Base-by-base conservation (phyloP, 2,329 filamentous ascomycete species). In the Fusarium nygamai region DNA sequence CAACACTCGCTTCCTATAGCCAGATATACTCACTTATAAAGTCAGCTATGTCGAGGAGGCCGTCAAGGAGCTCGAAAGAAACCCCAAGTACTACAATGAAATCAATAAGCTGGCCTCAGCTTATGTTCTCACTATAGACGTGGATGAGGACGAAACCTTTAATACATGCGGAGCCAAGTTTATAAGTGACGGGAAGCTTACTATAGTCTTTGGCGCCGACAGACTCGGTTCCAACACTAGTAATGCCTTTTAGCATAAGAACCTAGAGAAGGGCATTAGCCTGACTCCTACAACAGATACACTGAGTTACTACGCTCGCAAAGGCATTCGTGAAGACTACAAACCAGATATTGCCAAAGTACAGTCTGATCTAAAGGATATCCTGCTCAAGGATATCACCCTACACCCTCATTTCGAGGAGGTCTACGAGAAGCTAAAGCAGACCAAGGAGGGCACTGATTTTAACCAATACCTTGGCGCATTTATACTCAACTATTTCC, bases 1-100 rank as follows among this genome's bases (percentile, higher is more conserved):
- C 11, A 14, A 14, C 2, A 33, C 1, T 50, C 14, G 3, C 3
- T 1, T 6, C 29, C 5, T 7, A 5, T 8, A n/a, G 8, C 2
- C 5, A 33, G 10, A 33, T 19, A 13, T 8, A n/a, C 16, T 0
- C 0, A 8, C 47, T 33, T 5, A 50, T 2, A 13, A 10, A 24
- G 29, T 14, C 1, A 50, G 47, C 22, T 51, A 51, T 24, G 29
- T 51, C 11, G 47, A 51, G 11, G 47, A 51, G 16, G 47, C 29
- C 8, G 0, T 51, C 6, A 19, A 24, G 29, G 22, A 51, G 10
- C 47, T 51, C 11, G 47, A 51, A 2, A 51, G 22, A 9, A 33
- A 33, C 11, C 29, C 29, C 3, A 33, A 51, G n/a, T 19, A 33
- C 0, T 22, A 19, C 47, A 22, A 24, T 3, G 47, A 24, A 0